Percentiles rank a stretch among this genome's conserved stretches.
These are phyloP conservation scores for Raphidocelis subcapitata DNA, from an alignment of 139 green algal genomes.

Conservation along the genomic window DNA sequence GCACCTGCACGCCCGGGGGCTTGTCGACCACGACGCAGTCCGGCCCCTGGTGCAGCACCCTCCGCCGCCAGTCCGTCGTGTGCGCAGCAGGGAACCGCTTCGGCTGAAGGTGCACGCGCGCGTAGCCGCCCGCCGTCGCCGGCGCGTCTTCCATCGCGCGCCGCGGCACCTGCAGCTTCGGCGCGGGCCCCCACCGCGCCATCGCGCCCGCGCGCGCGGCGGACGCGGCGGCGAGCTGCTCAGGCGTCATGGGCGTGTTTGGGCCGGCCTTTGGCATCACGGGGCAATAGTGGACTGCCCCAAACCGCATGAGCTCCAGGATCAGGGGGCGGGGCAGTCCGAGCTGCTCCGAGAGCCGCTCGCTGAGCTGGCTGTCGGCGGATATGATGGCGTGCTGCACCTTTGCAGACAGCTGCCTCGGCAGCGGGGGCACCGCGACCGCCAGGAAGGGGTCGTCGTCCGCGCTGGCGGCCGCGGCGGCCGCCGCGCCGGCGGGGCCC, in stretches of 20 bases:
- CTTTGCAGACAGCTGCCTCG: no score
- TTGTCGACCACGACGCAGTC: slow-evolving; percentile 81
- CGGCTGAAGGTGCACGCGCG: slow-evolving; percentile 74
- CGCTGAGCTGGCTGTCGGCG: no score
- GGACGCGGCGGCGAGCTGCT: slow-evolving; percentile 10
- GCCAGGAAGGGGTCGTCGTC: no score
- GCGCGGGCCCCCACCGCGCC: slow-evolving; percentile 19
- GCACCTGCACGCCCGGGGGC: slow-evolving; percentile 70
- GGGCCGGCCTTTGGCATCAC: slow-evolving; percentile 41
- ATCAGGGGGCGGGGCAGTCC: slow-evolving; percentile 11
- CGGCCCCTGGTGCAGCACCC: slow-evolving; percentile 37
- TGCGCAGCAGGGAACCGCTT: slow-evolving; percentile 73
- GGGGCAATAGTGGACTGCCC: slow-evolving; percentile 63
- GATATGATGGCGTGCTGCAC: no score
- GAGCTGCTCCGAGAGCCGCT: neutral
- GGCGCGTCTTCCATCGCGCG: slow-evolving; percentile 15
- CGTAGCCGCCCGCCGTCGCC: slow-evolving; percentile 46
- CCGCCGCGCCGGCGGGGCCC: no score
- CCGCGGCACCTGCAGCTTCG: slow-evolving; percentile 23
- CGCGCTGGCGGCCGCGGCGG: no score
- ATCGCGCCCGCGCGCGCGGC: slow-evolving; percentile 19
- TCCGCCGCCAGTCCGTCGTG: slow-evolving; percentile 31
- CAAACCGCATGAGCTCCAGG: slow-evolving; percentile 59
- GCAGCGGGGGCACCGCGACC: no score
- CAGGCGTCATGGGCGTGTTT: slow-evolving; percentile 2